These are phyloP conservation scores for Spathaspora sp. DNA, from an alignment of 1,139 yeast species.

Conservation along the genomic window DNA sequence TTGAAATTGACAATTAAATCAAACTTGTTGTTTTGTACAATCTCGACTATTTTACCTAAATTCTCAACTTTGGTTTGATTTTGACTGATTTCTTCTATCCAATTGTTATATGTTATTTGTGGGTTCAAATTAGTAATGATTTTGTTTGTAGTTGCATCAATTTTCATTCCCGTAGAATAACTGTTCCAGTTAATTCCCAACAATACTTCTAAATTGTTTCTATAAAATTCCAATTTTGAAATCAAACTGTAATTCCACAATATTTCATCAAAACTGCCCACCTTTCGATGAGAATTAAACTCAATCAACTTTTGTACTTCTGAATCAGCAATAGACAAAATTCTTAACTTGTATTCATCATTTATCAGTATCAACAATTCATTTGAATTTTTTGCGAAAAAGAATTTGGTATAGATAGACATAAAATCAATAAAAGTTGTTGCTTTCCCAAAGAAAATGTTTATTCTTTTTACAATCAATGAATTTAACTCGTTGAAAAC, in stretches of 20 bases:
- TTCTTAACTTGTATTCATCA: slow-evolving; percentile 36
- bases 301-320: slow-evolving; percentile 26
- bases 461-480: slow-evolving; percentile 23
- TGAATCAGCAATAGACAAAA: slow-evolving; percentile 28
- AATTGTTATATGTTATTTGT: slow-evolving; percentile 38
- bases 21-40: slow-evolving; percentile 12
- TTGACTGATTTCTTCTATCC: slow-evolving; percentile 36
- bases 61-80: slow-evolving; percentile 10
- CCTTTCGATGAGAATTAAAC: neutral
- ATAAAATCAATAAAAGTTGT: slow-evolving; percentile 29
- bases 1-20: slow-evolving; percentile 52
- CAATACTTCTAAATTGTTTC: slow-evolving; percentile 19
- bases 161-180: slow-evolving; percentile 70
- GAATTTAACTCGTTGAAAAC: slow-evolving; percentile 23
- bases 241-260: slow-evolving; percentile 22
- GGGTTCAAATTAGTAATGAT: slow-evolving; percentile 49
- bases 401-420: slow-evolving; percentile 24
- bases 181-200: slow-evolving; percentile 76
- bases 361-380: slow-evolving; percentile 27
- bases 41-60: slow-evolving; percentile 12
- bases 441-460: slow-evolving; percentile 27
- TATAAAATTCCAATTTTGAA: slow-evolving; percentile 24
- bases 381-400: slow-evolving; percentile 15
- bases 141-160: slow-evolving; percentile 49
- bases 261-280: slow-evolving; percentile 11